These are phyloP conservation scores for Hansenula lynferdii DNA, from an alignment of 1,139 yeast genomes.

Conservation along the genomic window DNA sequence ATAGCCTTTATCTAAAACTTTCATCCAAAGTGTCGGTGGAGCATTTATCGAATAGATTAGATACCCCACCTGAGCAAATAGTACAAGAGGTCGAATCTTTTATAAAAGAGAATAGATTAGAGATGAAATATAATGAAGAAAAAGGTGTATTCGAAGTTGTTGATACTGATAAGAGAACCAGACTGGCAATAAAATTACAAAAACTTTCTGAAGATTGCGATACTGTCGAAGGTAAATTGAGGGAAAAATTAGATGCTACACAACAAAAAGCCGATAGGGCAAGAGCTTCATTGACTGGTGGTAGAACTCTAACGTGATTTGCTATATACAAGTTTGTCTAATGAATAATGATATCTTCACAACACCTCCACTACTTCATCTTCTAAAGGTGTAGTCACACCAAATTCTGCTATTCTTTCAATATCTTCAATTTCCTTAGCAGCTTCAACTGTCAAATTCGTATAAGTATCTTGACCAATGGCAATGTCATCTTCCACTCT, in stretches of 20 bases:
- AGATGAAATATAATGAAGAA: constrained; percentile 11
- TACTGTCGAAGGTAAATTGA: constrained; percentile 9
- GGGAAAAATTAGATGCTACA: constrained; percentile 1
- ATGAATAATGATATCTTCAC: no score
- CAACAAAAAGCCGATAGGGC: not conserved
- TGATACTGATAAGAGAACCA: constrained; percentile 9
- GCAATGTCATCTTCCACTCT: constrained; percentile 93
- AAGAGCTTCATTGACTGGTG: no score
- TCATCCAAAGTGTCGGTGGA: constrained; percentile 15
- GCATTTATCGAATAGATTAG: constrained; percentile 18
- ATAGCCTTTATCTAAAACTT: constrained; percentile 18
- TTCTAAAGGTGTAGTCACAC: constrained; percentile 50
- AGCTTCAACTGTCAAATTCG: constrained; percentile 73
- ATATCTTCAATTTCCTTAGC: constrained; percentile 80
- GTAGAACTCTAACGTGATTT: no score
- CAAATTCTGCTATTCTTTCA: constrained; percentile 56
- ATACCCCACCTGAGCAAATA: constrained; percentile 11
- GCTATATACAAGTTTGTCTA: no score
- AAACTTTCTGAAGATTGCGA: constrained; percentile 16
- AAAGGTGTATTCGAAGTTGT: constrained; percentile 11
- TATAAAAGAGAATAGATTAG: constrained; percentile 13
- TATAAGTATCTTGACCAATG: constrained; percentile 55
- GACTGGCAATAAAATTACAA: constrained; percentile 11
- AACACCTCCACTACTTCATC: constrained; percentile 45
- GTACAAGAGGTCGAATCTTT: constrained; percentile 12